Conservation (phyloP, 257 asterid genomes). For the Nicotiana tabacum region DNA sequence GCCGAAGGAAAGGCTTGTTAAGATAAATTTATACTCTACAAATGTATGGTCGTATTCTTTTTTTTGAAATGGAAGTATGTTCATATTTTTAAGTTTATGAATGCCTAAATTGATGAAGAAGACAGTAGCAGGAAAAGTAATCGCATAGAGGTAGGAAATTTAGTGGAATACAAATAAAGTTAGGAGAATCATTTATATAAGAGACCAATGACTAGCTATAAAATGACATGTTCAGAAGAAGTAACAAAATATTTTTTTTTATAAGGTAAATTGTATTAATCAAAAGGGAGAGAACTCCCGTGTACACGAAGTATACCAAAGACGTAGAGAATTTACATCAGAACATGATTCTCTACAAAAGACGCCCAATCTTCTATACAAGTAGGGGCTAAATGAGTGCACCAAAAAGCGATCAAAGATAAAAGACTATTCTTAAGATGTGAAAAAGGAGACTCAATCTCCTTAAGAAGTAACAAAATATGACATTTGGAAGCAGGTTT, state of each 20-base stretch:
- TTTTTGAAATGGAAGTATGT: neutral
- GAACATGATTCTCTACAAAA: no score
- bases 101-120: no score
- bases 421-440: no score
- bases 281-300: no score
- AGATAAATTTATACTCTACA: neutral
- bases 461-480: neutral
- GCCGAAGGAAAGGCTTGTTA: constrained; percentile 24
- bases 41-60: neutral
- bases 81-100: no score
- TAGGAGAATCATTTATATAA: neutral
- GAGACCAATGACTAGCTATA: neutral
- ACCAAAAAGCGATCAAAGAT: no score
- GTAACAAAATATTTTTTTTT: neutral
- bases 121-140: neutral
- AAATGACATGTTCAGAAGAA: neutral
- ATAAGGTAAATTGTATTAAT: no score
- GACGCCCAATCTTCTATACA: no score
- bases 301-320: no score
- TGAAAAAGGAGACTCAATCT: no score
- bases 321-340: no score
- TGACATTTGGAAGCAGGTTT: neutral
- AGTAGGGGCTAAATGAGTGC: no score
- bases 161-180: neutral
- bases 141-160: neutral